These are phyloP conservation scores for Abrus precatorius DNA, from an alignment of 306 rosid species.

Conservation along the genomic window DNA sequence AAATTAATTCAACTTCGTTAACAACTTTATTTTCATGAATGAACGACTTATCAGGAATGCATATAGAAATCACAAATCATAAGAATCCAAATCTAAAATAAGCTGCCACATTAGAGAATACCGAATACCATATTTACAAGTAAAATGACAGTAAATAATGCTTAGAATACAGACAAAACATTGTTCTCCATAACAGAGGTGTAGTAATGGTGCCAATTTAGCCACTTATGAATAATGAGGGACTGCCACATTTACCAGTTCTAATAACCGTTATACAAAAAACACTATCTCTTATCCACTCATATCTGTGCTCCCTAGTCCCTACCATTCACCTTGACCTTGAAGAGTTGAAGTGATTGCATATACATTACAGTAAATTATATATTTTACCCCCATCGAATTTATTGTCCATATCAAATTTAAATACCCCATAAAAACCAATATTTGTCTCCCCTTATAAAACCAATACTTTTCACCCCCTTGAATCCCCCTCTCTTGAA, in stretches of 20 bases:
- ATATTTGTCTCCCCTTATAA: not conserved
- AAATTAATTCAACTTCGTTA: constrained; percentile 22
- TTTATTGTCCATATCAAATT: constrained; percentile 11
- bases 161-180: constrained; percentile 7
- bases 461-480: constrained; percentile 2
- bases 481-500: constrained; percentile 4
- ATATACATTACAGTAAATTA: not conserved
- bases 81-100: not conserved
- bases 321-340: not conserved
- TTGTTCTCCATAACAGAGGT: constrained; percentile 7
- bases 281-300: not conserved
- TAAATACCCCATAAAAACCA: not conserved
- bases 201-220: not conserved
- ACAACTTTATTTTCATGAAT: constrained; percentile 4
- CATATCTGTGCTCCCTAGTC: not conserved
- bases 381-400: not conserved
- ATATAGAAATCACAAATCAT: constrained; percentile 28
- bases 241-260: not conserved
- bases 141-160: not conserved
- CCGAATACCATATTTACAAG: constrained; percentile 38
- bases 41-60: constrained; percentile 34
- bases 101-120: constrained; percentile 21
- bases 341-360: not conserved
- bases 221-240: not conserved
- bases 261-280: not conserved